Evolutionary conservation across 352 stramenopile species (phyloP), one percentile per base, ranked within the genome.

Genomic region (Globisporangium iwayamae): DNA sequence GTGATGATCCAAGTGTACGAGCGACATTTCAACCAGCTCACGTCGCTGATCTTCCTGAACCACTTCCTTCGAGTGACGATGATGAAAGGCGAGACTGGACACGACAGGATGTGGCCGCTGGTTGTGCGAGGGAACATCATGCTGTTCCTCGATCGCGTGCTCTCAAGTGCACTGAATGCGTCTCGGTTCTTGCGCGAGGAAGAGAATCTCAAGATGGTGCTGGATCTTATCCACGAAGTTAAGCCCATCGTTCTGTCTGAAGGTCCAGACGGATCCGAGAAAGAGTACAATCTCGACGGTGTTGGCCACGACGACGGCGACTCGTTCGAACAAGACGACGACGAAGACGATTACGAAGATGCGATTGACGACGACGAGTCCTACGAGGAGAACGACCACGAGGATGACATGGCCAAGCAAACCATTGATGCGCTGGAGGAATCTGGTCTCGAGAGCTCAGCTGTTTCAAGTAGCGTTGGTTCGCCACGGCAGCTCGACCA

Each of bases 1-100:
- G 83, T 93, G 34, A 96, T 96, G 87, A 93, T 93, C 53, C 82
- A 93, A 63, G 55, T 95, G 0, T 95, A 92, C 60, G 85, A 95
- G 60, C 81, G 84, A 4, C 83, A 95, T 59, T 92, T 85, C 45
- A 83, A 72, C 30, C 72, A 93, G 32, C 71, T 95, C 30, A 81
- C 73, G 28, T 94, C 87, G n/a, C 66, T 95, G 0, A 67, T 83
- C 50, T 95, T 95, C 55, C 65, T 95, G 25, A 95, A 94, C 52
- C 87, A 93, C 55, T 81, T 95, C 25, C 63, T 95, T 36, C 78
- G 80, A 45, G 81, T 89, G 32, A 90, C 79, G 16, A 95, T 94
- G 85, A 89, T 90, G 68, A 75, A 73, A 54, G 66, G 61, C 43
- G 75, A 80, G 48, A 51, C 66, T 38, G 80, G 69, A 11, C 70